Percentiles rank a stretch among this genome's conserved stretches.
Conservation (phyloP, 345 rosid genomes). For the Erysimum cheiranthoides region DNA sequence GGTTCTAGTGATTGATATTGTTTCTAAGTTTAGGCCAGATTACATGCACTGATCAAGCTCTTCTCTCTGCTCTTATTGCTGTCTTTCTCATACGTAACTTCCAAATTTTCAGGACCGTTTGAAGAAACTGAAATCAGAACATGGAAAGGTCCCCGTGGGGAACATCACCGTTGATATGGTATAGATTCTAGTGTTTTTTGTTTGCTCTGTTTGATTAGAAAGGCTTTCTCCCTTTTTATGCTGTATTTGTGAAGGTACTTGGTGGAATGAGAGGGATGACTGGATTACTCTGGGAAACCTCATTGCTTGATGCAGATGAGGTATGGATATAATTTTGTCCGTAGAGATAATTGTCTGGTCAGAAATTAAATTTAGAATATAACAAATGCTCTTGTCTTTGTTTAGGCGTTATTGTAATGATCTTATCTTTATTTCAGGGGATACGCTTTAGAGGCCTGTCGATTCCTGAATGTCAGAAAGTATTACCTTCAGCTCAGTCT, state of each 20-base stretch:
- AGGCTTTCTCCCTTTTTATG: neutral
- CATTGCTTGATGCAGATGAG: slow-evolving; percentile 95
- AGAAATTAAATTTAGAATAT: neutral
- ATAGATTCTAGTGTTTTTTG: slow-evolving; percentile 10
- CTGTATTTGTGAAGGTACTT: slow-evolving; percentile 62
- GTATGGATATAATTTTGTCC: slow-evolving; percentile 38
- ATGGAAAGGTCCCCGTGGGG: slow-evolving; percentile 84
- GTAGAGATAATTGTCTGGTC: slow-evolving; percentile 2
- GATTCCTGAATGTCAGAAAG: slow-evolving; percentile 92
- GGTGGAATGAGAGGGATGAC: slow-evolving; percentile 99
- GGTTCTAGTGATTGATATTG: neutral
- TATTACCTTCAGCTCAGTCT: slow-evolving; percentile 83
- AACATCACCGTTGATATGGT: slow-evolving; percentile 93
- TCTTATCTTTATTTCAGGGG: slow-evolving; percentile 57
- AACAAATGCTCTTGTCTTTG: neutral
- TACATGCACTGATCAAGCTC: neutral
- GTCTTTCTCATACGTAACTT: neutral
- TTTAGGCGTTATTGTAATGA: neutral
- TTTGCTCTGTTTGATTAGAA: neutral
- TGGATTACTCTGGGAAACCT: slow-evolving; percentile 94
- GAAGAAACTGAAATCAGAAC: slow-evolving; percentile 76
- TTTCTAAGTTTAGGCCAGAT: neutral
- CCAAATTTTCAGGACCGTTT: slow-evolving; percentile 68
- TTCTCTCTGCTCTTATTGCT: neutral
- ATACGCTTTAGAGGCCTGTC: slow-evolving; percentile 90